phyloP scores from a whole-genome alignment of 495 filamentous ascomycete genomes.

The Penicillium manginii region DNA sequence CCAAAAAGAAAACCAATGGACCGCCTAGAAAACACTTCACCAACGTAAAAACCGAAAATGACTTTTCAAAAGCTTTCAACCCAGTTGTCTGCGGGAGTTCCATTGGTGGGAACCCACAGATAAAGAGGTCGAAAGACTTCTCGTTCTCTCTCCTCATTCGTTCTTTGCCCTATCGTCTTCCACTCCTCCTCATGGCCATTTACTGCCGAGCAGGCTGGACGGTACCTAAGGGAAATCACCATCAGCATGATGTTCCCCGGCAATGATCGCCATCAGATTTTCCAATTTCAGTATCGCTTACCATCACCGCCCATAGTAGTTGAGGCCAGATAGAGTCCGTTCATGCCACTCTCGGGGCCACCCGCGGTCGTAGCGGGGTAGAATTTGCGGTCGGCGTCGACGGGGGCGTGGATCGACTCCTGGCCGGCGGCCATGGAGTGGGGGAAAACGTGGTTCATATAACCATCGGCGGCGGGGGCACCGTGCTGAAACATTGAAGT shows the following conservation, averaged over 20 bases:
- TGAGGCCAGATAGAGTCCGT: constrained; percentile 52
- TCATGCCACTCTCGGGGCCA: constrained; percentile 49
- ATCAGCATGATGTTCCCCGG: constrained; percentile 3
- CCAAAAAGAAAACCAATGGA: not conserved
- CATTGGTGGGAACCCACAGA: not conserved
- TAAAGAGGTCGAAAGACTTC: constrained; percentile 7
- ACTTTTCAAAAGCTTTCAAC: constrained; percentile 4
- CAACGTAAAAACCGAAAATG: constrained; percentile 5
- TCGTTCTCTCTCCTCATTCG: constrained; percentile 4
- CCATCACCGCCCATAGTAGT: constrained; percentile 52
- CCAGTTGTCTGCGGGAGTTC: constrained; percentile 7
- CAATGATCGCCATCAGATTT: not conserved
- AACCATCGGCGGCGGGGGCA: constrained; percentile 62
- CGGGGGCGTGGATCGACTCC: constrained; percentile 50
- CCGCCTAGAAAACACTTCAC: constrained; percentile 1
- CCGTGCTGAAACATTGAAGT: constrained; percentile 73
- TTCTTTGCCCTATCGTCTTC: constrained; percentile 15
- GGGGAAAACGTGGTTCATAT: constrained; percentile 63
- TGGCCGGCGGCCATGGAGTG: constrained; percentile 52
- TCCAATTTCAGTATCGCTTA: constrained; percentile 27
- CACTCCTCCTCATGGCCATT: constrained; percentile 16
- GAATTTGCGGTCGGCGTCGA: constrained; percentile 50
- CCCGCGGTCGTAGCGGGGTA: constrained; percentile 49
- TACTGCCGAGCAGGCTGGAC: constrained; percentile 53
- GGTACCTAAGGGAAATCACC: constrained; percentile 33